These are phyloP conservation scores for Quercus bicolor DNA, from an alignment of 306 rosid species.

Conservation along the genomic window DNA sequence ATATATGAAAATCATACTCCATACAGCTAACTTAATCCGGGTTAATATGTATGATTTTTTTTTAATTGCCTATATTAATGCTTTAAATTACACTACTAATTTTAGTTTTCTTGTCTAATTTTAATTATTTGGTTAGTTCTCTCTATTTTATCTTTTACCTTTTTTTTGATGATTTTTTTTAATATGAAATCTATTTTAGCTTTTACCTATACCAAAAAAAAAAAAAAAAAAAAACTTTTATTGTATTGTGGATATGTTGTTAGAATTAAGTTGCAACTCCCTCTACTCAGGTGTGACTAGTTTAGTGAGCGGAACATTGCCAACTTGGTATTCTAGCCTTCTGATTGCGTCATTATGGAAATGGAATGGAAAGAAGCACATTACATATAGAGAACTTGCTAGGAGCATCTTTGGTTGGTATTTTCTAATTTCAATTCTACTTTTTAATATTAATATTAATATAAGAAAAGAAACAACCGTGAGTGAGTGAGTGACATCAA, in stretches of 20 bases:
- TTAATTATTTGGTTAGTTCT: not conserved
- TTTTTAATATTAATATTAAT: no score
- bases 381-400: slow-evolving; percentile 62
- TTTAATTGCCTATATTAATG: not conserved
- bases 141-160: no score
- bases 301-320: slow-evolving; percentile 60
- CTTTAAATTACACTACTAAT: not conserved
- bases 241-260: not conserved
- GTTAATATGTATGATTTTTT: no score
- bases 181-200: no score
- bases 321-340: slow-evolving; percentile 76
- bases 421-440: not conserved
- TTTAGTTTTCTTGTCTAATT: not conserved
- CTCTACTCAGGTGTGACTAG: slow-evolving; percentile 51
- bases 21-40: no score
- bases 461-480: no score
- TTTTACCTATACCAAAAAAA: no score
- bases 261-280: not conserved
- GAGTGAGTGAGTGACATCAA: not conserved
- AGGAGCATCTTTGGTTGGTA: slow-evolving; percentile 56
- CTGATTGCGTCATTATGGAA: slow-evolving; percentile 70
- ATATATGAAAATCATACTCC: no score
- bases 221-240: no score
- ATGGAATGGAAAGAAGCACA: slow-evolving; percentile 72
- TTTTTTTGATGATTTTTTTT: no score